phyloP scores from a whole-genome alignment of 2,329 filamentous ascomycete species.

The Aspergillus luchuensis region DNA sequence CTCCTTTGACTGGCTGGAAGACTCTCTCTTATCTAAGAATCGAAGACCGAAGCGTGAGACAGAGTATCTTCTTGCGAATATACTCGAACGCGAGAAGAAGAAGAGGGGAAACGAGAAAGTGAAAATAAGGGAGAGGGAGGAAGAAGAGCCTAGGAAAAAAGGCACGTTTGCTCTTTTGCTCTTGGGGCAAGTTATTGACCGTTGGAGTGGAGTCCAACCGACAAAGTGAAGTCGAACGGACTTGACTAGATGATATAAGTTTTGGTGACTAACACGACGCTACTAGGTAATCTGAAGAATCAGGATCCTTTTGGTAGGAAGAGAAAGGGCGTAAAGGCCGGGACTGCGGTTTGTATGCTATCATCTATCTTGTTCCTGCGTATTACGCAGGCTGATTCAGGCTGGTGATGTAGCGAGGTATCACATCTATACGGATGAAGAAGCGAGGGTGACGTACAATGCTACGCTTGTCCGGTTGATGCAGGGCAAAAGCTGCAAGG shows the following conservation, averaged over 20 bases:
- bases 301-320: conserved; percentile 1
- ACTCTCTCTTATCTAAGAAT: conserved; percentile 41
- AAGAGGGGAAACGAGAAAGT: not conserved
- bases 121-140: not conserved
- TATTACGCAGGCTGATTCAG: not conserved
- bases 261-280: too few relatives aligned
- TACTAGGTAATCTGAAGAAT: not conserved
- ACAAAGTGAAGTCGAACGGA: too few relatives aligned
- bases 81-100: conserved; percentile 32
- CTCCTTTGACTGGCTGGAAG: conserved; percentile 51
- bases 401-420: conserved; percentile 53
- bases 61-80: conserved; percentile 43
- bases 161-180: not conserved
- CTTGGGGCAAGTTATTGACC: too few relatives aligned
- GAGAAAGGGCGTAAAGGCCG: not conserved
- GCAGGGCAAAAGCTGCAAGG: conserved; percentile 51
- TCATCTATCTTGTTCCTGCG: not conserved
- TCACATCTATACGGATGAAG: conserved; percentile 65
- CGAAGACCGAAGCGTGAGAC: conserved; percentile 37
- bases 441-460: conserved; percentile 63
- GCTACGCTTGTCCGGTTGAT: conserved; percentile 61
- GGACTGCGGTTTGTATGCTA: not conserved
- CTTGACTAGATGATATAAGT: too few relatives aligned
- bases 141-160: not conserved
- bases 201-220: too few relatives aligned